These are phyloP conservation scores for Boletus sp. DNA, from an alignment of 1,284 basidiomycete genomes.

Conservation along the genomic window DNA sequence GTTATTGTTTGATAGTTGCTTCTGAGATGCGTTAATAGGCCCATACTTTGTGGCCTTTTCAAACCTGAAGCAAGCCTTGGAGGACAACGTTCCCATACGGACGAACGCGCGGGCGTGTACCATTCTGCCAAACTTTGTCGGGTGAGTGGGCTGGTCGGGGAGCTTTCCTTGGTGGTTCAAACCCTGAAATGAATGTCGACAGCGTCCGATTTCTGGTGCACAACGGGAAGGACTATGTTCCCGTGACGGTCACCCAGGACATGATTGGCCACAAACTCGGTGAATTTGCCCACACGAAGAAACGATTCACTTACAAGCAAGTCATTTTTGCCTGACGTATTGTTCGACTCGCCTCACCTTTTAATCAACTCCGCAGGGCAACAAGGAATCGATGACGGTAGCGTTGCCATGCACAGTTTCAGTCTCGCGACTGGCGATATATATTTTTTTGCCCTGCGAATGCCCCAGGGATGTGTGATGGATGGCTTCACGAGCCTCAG, in stretches of 20 bases:
- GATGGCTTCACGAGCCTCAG: background rate
- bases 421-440: background rate
- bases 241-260: conserved; percentile 87
- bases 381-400: conserved; percentile 29
- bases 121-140: conserved; percentile 92
- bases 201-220: conserved; percentile 89
- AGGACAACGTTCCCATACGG: conserved; percentile 82
- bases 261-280: conserved; percentile 99
- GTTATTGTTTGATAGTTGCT: background rate
- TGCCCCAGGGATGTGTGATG: too few species aligned
- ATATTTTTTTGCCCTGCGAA: background rate
- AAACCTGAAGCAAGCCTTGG: conserved; percentile 79
- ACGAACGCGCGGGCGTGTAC: conserved; percentile 91
- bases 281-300: conserved; percentile 89
- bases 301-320: conserved; percentile 72
- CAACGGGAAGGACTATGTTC: conserved; percentile 89
- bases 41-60: conserved; percentile 96
- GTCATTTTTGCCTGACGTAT: conserved; percentile 23
- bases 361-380: conserved; percentile 17
- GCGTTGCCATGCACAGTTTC: background rate
- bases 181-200: background rate
- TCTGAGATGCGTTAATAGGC: conserved; percentile 47
- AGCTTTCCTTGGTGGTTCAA: background rate
- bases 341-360: conserved; percentile 1
- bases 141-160: conserved; percentile 41